Conservation (phyloP, 2,329 filamentous ascomycete genomes). For the Colletotrichum truncatum region DNA sequence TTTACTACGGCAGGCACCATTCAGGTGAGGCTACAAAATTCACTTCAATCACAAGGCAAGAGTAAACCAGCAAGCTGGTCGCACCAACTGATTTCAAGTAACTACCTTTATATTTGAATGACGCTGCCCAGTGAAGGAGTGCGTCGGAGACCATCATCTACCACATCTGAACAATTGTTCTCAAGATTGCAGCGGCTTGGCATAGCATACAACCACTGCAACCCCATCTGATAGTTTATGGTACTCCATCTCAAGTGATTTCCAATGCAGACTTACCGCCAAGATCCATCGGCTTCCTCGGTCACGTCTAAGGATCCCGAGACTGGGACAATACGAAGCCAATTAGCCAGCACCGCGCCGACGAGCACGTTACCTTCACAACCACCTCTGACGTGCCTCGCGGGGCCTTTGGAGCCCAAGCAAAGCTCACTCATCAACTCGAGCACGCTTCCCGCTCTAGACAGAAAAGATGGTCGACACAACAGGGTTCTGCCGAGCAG, state of each 20-base stretch:
- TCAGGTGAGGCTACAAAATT: neutral
- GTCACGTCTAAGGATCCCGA: slow-evolving; percentile 36
- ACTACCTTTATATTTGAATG: neutral
- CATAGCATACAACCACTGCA: neutral
- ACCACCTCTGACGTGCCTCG: neutral
- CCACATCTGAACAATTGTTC: neutral
- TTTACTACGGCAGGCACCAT: neutral
- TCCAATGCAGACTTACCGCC: slow-evolving; percentile 41
- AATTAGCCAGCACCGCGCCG: slow-evolving; percentile 17
- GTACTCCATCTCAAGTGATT: slow-evolving; percentile 18
- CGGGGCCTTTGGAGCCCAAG: neutral
- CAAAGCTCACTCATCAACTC: slow-evolving; percentile 5
- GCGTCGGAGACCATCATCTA: neutral
- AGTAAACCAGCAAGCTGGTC: neutral
- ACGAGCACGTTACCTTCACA: slow-evolving; percentile 22
- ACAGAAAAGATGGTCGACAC: slow-evolving; percentile 26
- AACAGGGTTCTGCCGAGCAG: slow-evolving; percentile 48
- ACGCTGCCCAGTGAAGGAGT: neutral
- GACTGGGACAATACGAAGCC: slow-evolving; percentile 14
- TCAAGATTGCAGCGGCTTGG: neutral
- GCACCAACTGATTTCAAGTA: neutral
- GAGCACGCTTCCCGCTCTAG: slow-evolving; percentile 32
- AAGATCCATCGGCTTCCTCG: slow-evolving; percentile 35
- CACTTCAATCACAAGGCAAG: neutral
- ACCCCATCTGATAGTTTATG: neutral